Percentiles rank a stretch among this genome's conserved stretches.
phyloP scores from a whole-genome alignment of 2,329 filamentous ascomycete species.

The Arthrobotrys conoides region DNA sequence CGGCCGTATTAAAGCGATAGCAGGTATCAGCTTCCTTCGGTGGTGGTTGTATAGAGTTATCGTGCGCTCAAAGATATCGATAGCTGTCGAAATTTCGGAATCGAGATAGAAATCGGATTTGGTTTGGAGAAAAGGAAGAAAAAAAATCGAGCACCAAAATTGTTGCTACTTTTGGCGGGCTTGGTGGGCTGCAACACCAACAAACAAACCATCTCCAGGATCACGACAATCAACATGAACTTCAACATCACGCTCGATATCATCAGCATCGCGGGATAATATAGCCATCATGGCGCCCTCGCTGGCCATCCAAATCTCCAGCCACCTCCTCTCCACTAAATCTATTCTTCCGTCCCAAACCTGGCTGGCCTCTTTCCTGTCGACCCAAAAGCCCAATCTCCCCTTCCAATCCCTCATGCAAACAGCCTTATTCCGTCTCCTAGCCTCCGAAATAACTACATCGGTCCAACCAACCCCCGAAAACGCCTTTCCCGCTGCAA shows the following conservation, averaged over 20 bases:
- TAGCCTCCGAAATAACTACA: constrained; percentile 81
- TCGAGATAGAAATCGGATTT: not conserved
- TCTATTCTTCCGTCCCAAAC: constrained; percentile 53
- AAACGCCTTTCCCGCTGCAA: constrained; percentile 73
- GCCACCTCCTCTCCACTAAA: constrained; percentile 52
- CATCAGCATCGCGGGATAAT: not conserved
- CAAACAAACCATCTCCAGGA: not conserved
- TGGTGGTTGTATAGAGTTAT: not conserved
- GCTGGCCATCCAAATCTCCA: constrained; percentile 48
- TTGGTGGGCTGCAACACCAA: not conserved
- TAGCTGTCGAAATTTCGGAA: constrained; percentile 10
- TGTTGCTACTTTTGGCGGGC: not conserved
- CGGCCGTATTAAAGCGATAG: not conserved
- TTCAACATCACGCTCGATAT: not conserved
- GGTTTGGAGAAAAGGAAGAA: constrained; percentile 19
- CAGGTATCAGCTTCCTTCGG: not conserved
- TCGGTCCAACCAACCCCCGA: constrained; percentile 70
- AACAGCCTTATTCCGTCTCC: constrained; percentile 75
- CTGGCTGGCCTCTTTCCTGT: constrained; percentile 55
- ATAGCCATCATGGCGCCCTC: constrained; percentile 22
- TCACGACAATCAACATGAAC: not conserved
- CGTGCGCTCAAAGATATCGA: constrained; percentile 37
- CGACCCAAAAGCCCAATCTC: constrained; percentile 51
- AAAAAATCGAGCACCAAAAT: constrained; percentile 17
- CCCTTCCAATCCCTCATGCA: constrained; percentile 55